Percentiles rank a stretch among this genome's conserved stretches.
phyloP scores from a whole-genome alignment of 2,329 filamentous ascomycete species.

The Aspergillus unguis region DNA sequence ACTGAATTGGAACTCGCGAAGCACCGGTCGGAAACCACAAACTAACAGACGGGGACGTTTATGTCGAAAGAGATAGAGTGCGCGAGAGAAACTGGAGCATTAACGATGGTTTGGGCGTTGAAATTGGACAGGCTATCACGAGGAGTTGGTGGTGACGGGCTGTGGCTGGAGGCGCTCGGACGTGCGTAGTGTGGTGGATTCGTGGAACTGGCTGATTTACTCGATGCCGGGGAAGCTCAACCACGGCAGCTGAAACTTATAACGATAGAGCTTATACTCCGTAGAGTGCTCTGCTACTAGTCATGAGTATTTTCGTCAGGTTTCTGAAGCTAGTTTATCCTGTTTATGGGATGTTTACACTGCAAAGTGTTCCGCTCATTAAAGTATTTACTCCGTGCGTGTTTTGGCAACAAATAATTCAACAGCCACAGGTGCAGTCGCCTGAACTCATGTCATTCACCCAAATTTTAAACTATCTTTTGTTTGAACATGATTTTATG shows the following conservation, averaged over 20 bases:
- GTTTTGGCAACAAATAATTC: no score
- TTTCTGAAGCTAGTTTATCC: no score
- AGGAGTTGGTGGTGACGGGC: slow-evolving; percentile 5
- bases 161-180: slow-evolving; percentile 22
- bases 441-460: no score
- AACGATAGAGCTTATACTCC: neutral
- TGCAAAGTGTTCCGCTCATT: no score
- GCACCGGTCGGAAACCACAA: slow-evolving; percentile 6
- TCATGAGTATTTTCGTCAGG: no score
- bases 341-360: no score
- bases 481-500: no score
- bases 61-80: slow-evolving; percentile 1
- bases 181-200: slow-evolving; percentile 11
- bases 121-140: slow-evolving; percentile 5
- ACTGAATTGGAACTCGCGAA: slow-evolving; percentile 11
- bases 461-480: no score
- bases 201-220: slow-evolving; percentile 3
- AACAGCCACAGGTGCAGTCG: no score
- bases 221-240: slow-evolving; percentile 1
- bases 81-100: slow-evolving; percentile 4
- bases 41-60: slow-evolving; percentile 3
- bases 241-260: neutral
- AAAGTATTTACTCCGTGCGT: no score
- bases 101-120: slow-evolving; percentile 3
- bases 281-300: no score